Base-by-base conservation (phyloP, 78 protist genomes). In the Dictyostelium firmibasis region DNA sequence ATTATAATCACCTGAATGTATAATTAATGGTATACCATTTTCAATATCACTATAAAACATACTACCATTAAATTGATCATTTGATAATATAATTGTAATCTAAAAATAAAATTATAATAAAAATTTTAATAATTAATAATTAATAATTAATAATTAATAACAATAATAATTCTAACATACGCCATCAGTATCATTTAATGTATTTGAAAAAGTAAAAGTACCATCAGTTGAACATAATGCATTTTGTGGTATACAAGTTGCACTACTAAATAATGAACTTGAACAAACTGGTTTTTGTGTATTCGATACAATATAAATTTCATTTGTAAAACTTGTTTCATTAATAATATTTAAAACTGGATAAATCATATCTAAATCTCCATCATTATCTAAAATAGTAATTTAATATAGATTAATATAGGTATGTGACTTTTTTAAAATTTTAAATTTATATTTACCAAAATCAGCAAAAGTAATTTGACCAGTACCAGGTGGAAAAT, bases 381-480 rank as follows among this genome's bases (percentile, higher is more conserved):
- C 97, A 86, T 91, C 95, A 14, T 86, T 81, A 81, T 96, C 97
- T 83, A 60, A 1, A 82, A n/a, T n/a, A n/a, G n/a, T n/a, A n/a
- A n/a, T n/a, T n/a, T n/a, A 18, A 57, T 43, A 36, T 0, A 35
- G 0, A 5, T 36, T 1, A 76, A 38, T 20, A 29, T 76, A 35
- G 33, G 43, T 72, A 36, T 13, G 4, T 27, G 7, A 44, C 31
- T n/a, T n/a, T n/a, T n/a, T n/a, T n/a, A n/a, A n/a, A n/a, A n/a
- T n/a, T n/a, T n/a, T n/a, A n/a, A n/a, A n/a, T n/a, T n/a, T n/a
- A n/a, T 38, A 64, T 57, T 31, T 87, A 93, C 96, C 96, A 81
- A 94, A 83, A 76, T 94, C 97, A 60, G 91, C 62, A 70, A 94
- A 94, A n/a, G 94, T 81, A 64, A 94, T 81, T 50, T 94, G 97